phyloP scores from a whole-genome alignment of 2,329 filamentous ascomycete species.

The Colletotrichum liriopes region DNA sequence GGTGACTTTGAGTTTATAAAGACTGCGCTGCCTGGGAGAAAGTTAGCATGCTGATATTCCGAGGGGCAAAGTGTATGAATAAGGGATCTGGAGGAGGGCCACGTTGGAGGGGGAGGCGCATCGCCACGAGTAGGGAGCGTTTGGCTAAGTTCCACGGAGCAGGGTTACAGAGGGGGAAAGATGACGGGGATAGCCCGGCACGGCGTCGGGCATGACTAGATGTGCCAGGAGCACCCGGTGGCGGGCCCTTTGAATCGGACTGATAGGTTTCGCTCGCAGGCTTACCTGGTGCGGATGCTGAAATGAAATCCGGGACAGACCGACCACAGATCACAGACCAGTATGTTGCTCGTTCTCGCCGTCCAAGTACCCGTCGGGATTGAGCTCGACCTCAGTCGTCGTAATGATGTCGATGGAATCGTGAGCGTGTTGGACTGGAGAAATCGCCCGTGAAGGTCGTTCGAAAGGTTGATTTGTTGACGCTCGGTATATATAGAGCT shows the following conservation, averaged over 20 bases:
- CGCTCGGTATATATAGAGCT: slow-evolving; percentile 24
- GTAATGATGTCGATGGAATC: not conserved
- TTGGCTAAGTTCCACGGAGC: slow-evolving; percentile 27
- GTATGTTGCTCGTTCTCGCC: slow-evolving; percentile 39
- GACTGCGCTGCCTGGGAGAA: slow-evolving; percentile 27
- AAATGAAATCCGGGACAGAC: slow-evolving; percentile 36
- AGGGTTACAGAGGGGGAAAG: slow-evolving; percentile 21
- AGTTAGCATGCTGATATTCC: slow-evolving; percentile 24
- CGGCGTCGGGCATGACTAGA: slow-evolving; percentile 38
- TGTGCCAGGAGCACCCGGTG: slow-evolving; percentile 39
- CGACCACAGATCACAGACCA: slow-evolving; percentile 38
- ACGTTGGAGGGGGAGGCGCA: slow-evolving; percentile 19
- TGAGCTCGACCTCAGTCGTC: slow-evolving; percentile 13
- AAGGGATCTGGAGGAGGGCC: slow-evolving; percentile 10
- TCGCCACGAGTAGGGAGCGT: slow-evolving; percentile 39
- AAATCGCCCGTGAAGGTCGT: not conserved
- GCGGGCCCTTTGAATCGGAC: slow-evolving; percentile 37
- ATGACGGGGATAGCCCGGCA: slow-evolving; percentile 33
- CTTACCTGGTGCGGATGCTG: slow-evolving; percentile 40
- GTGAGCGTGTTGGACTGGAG: not conserved
- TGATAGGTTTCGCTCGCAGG: slow-evolving; percentile 35
- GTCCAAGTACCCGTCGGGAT: slow-evolving; percentile 5
- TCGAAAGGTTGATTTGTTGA: not conserved
- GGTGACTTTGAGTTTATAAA: slow-evolving; percentile 40
- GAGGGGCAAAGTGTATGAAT: slow-evolving; percentile 27